Conservation (phyloP, 257 asterid species). For the Echium plantagineum region DNA sequence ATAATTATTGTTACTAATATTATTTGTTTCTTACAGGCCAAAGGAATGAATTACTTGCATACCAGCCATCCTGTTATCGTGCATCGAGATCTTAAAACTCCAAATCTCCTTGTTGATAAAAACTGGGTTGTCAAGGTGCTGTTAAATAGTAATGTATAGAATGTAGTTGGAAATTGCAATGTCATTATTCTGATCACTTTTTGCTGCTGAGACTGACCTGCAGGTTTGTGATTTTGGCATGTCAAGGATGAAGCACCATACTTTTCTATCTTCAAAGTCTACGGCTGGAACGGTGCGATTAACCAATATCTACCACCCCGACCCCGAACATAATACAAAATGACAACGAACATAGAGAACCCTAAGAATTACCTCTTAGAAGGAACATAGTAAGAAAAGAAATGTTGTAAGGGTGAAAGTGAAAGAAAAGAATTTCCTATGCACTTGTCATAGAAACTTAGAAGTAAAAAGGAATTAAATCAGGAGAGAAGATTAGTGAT, state of each 20-base stretch:
- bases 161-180: not conserved
- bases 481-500: not conserved
- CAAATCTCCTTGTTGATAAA: slow-evolving; percentile 92
- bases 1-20: slow-evolving; percentile 7
- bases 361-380: not conserved
- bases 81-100: slow-evolving; percentile 94
- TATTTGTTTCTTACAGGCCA: slow-evolving; percentile 52
- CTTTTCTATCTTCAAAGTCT: slow-evolving; percentile 91
- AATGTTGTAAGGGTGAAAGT: not conserved
- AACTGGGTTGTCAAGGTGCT: slow-evolving; percentile 93
- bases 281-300: slow-evolving; percentile 80
- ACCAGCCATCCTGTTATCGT: slow-evolving; percentile 86
- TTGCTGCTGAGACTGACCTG: slow-evolving; percentile 17
- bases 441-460: not conserved
- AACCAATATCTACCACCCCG: not conserved
- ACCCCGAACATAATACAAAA: not conserved
- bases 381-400: not conserved
- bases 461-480: too few relatives aligned
- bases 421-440: not conserved
- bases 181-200: slow-evolving; percentile 2
- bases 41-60: slow-evolving; percentile 97
- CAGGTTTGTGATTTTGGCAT: slow-evolving; percentile 96
- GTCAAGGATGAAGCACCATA: slow-evolving; percentile 91
- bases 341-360: not conserved
- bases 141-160: slow-evolving; percentile 1